Conservation (phyloP, 139 green algal genomes). For the Chlamydomonas asymmetrica region DNA sequence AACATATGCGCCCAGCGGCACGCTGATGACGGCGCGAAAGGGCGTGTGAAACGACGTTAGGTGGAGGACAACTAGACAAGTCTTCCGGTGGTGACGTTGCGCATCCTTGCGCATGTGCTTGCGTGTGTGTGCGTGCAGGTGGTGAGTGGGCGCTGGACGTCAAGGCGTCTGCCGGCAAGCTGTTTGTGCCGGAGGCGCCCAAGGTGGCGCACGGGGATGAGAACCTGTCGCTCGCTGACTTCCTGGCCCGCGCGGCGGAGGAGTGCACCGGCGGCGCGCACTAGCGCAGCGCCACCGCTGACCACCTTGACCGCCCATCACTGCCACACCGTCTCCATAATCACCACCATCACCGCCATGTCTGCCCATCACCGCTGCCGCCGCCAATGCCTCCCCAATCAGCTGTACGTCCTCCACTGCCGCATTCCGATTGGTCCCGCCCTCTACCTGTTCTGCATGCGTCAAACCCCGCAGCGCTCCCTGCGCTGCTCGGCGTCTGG, state of each 20-base stretch:
- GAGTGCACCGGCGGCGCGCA: not conserved
- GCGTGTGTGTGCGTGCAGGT: not conserved
- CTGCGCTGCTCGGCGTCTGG: no score
- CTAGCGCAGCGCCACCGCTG: not conserved
- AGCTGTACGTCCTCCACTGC: not conserved
- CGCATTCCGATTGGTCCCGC: not conserved
- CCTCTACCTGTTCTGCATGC: not conserved
- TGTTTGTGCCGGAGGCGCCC: slow-evolving; percentile 56
- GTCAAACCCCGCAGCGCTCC: not conserved
- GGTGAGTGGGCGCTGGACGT: slow-evolving; percentile 49
- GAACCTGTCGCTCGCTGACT: slow-evolving; percentile 77
- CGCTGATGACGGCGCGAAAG: no score
- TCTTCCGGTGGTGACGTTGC: no score
- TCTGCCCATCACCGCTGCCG: not conserved
- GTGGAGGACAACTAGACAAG: no score
- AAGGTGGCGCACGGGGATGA: slow-evolving; percentile 77
- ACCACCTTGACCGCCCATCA: no score
- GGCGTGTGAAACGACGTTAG: no score
- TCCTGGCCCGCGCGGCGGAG: slow-evolving; percentile 51
- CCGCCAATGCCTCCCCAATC: not conserved
- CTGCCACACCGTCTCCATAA: no score
- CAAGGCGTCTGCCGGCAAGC: slow-evolving; percentile 49
- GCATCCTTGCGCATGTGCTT: not conserved
- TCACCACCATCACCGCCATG: no score
- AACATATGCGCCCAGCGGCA: no score